Conservation (phyloP, 75 land plant species). For the Cupressus sempervirens region DNA sequence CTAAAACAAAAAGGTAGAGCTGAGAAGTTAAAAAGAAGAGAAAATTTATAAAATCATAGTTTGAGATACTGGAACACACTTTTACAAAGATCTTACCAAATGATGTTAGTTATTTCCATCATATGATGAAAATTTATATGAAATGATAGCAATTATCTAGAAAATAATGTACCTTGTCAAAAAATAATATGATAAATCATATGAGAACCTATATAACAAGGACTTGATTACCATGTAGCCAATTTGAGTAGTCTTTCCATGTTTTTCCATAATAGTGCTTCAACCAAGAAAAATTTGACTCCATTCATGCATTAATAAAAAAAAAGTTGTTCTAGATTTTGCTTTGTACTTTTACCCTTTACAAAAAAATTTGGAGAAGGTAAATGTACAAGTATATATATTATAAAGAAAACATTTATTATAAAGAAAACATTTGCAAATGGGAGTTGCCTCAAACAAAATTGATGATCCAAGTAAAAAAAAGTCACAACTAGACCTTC, state of each 20-base stretch:
- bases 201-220: not conserved
- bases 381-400: no score
- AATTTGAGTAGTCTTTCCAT: not conserved
- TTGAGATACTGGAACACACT: not conserved
- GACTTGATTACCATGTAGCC: not conserved
- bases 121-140: not conserved
- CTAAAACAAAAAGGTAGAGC: conserved; percentile 13
- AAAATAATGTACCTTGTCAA: not conserved
- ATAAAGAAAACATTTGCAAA: no score
- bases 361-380: no score
- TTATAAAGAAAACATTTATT: no score
- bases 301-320: not conserved
- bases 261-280: not conserved
- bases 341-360: no score
- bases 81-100: not conserved
- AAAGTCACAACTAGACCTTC: no score
- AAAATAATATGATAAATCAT: not conserved
- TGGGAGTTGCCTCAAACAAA: no score
- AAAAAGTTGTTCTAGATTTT: not conserved
- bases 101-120: no score
- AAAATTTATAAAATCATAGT: not conserved
- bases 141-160: not conserved
- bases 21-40: not conserved
- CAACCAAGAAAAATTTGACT: not conserved
- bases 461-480: no score